phyloP scores from a whole-genome alignment of 441 rosid genomes.

The Syzygium syzygioides region DNA sequence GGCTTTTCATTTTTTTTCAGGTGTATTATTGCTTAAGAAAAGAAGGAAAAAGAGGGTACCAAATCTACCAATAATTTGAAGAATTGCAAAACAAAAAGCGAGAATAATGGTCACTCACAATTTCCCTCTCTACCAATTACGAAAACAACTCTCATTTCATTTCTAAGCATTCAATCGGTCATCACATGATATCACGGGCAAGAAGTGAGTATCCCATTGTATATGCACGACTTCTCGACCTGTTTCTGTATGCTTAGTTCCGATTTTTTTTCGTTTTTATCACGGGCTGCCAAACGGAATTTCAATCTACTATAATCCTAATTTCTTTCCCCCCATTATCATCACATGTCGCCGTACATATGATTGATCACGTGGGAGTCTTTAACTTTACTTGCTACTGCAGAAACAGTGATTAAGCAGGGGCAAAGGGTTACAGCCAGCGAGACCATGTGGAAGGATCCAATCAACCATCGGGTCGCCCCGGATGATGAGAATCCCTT shows the following conservation, averaged over 20 bases:
- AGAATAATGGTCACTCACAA: background rate
- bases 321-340: background rate
- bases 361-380: too few species aligned
- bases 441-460: constrained; percentile 35
- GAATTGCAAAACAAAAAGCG: background rate
- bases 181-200: too few species aligned
- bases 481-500: background rate
- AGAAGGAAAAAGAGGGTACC: background rate
- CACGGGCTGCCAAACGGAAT: too few species aligned
- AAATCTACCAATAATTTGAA: background rate
- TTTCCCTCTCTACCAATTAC: background rate
- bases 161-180: background rate
- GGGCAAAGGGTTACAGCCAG: constrained; percentile 27
- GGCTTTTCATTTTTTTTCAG: background rate
- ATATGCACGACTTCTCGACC: background rate
- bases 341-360: background rate
- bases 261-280: too few species aligned
- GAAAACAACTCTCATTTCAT: background rate
- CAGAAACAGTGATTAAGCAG: background rate
- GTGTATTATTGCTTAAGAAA: background rate
- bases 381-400: background rate
- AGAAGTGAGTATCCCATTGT: background rate
- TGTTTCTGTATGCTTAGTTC: background rate
- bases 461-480: constrained; percentile 17
- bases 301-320: too few species aligned